These are phyloP conservation scores for Iris pallida DNA, from an alignment of 116 monocot genomes.

Conservation along the genomic window DNA sequence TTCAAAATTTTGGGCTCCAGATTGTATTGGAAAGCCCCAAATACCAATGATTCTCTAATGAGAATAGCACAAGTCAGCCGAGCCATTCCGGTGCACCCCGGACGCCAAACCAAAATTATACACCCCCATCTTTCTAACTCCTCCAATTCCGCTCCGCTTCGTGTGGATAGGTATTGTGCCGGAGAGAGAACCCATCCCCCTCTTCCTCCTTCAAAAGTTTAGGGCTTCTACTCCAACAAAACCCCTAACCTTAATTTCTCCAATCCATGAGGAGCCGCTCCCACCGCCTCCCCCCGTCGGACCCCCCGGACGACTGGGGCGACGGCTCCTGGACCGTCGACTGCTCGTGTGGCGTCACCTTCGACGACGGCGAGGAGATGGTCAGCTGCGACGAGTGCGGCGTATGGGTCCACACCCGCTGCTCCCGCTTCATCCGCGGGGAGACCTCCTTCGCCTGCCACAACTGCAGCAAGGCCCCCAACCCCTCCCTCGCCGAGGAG, in stretches of 20 bases:
- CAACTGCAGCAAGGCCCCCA: conserved; percentile 57
- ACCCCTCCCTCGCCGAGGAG: conserved; percentile 46
- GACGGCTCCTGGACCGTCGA: conserved; percentile 95
- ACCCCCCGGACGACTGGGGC: conserved; percentile 60
- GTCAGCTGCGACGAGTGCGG: conserved; percentile 98
- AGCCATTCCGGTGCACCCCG: no score
- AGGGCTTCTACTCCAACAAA: not conserved
- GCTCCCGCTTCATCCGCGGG: conserved; percentile 64
- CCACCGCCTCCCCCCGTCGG: conserved; percentile 37
- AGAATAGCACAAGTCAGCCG: no score
- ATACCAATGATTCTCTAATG: no score
- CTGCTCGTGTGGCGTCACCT: conserved; percentile 93
- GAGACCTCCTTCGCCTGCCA: conserved; percentile 81
- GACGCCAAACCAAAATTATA: no score
- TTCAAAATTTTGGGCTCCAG: no score
- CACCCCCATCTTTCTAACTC: no score
- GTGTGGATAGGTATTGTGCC: no score
- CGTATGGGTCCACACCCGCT: conserved; percentile 98
- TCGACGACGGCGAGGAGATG: conserved; percentile 99
- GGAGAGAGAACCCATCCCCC: no score
- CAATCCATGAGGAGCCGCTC: conserved; percentile 61
- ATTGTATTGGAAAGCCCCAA: no score
- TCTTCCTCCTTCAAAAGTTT: no score
- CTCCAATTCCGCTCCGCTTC: no score
- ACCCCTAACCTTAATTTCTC: not conserved